Evolutionary conservation across 1,139 yeast genomes (phyloP), one percentile per base, ranked within the genome.

Genomic region (Meyerozyma smithsonii): DNA sequence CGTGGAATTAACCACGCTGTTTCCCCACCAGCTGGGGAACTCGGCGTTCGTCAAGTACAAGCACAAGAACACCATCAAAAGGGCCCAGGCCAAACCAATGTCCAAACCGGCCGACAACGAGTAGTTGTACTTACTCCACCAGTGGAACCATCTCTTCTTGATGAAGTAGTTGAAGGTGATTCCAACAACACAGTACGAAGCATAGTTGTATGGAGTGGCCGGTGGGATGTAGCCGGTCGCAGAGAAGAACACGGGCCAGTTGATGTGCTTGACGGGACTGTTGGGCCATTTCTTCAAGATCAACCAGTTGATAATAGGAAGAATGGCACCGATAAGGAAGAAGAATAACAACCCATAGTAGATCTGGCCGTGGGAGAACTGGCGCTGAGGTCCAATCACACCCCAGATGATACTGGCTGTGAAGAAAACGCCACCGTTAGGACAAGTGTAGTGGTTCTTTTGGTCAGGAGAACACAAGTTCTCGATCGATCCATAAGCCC

Each of bases 61-160:
- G 35, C 68, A 56, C 47, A 77, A 58, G 58, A 77, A 74, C 39
- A 79, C 62, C 39, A 77, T 52, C 44, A 75, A 59, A 38, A 74
- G 62, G 11, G 77, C 67, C 53, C 75, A 64, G 4, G 81, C 80
- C 45, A 79, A 59, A 37, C 84, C 81, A 39, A 75, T 62, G 50
- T 75, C 81, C 44, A 80, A 52, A 18, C 78, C 84, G 2, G 81
- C 81, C 20, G 81, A 72, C 43, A 79, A 60, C 20, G 77, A 64
- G 52, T 76, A 79, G 56, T 77, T 77, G 62, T 80, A 80, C 62
- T 79, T 79, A 34, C 77, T 63, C 84, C 84, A 80, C 85, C 84
- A 80, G 47, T 69, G 69, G 54, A 75, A 72, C 58, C 58, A 66
- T 48, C 52, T 63, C 46, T 55, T 62, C 56, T 67, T 66, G 40